A percentile compares a stretch with the other conserved stretches of the same genome.
Conservation (phyloP, 2,329 filamentous ascomycete genomes). For the Aspergillus caelatus region DNA sequence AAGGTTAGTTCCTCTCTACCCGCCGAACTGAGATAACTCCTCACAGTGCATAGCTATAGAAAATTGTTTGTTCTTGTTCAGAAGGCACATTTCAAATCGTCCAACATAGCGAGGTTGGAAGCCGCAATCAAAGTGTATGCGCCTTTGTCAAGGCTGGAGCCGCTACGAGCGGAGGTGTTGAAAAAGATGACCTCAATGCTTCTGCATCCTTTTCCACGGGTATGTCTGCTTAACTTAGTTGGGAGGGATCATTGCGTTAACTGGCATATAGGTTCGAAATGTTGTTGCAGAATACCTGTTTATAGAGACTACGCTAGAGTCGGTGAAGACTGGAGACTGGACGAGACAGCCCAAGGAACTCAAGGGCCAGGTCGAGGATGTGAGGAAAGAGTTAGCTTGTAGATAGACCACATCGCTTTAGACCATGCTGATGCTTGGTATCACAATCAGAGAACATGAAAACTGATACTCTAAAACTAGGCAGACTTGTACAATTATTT, state of each 20-base stretch:
- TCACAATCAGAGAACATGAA: neutral
- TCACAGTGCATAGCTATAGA: conserved; percentile 49
- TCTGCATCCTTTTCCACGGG: conserved; percentile 78
- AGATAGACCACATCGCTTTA: conserved; percentile 5
- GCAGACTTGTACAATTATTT: neutral
- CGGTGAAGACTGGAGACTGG: conserved; percentile 41
- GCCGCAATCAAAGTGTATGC: conserved; percentile 80
- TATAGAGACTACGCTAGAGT: conserved; percentile 34
- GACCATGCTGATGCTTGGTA: neutral
- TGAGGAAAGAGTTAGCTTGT: conserved; percentile 23
- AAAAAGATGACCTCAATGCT: conserved; percentile 74
- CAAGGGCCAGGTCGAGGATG: conserved; percentile 35
- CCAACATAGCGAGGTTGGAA: conserved; percentile 78
- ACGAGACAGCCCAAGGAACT: conserved; percentile 36
- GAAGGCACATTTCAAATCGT: conserved; percentile 79
- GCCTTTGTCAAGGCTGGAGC: conserved; percentile 61
- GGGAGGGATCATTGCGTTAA: conserved; percentile 6
- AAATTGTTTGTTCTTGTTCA: conserved; percentile 71
- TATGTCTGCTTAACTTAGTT: conserved; percentile 46
- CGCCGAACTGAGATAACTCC: conserved; percentile 7
- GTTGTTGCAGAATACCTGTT: conserved; percentile 41
- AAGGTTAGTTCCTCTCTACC: conserved; percentile 26
- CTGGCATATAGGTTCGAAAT: conserved; percentile 35
- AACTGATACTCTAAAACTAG: neutral
- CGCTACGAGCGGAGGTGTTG: conserved; percentile 58